These are phyloP conservation scores for Arthrobotrys musiformis DNA, from an alignment of 2,329 filamentous ascomycete genomes.

Conservation along the genomic window DNA sequence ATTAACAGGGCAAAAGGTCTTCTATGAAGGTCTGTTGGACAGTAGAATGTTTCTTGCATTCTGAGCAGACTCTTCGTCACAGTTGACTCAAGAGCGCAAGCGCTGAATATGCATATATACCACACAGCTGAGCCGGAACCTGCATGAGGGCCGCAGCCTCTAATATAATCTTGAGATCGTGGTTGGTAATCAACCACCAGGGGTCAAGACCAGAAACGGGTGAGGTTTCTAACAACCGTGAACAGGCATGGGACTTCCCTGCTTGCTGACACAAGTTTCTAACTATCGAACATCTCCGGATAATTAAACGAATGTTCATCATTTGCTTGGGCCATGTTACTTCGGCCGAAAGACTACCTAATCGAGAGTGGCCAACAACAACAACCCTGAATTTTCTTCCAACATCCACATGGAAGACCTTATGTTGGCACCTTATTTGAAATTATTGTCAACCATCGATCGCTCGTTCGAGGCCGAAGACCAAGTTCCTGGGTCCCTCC, in stretches of 20 bases:
- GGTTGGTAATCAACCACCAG: conserved; percentile 11
- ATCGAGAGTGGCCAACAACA: neutral
- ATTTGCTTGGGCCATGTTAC: neutral
- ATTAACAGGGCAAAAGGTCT: no score
- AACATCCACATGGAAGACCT: neutral
- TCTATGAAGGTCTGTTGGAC: no score
- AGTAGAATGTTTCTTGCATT: no score
- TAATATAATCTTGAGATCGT: neutral
- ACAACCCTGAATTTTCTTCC: neutral
- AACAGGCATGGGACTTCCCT: conserved; percentile 29
- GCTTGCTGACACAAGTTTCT: conserved; percentile 17
- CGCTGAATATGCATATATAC: conserved; percentile 15
- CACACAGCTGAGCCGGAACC: neutral
- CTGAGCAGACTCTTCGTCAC: no score
- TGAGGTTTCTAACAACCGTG: neutral
- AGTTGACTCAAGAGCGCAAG: no score
- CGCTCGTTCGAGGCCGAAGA: no score
- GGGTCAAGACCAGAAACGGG: conserved; percentile 25
- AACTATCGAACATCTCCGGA: conserved; percentile 10
- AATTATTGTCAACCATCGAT: neutral
- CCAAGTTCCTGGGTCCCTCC: neutral
- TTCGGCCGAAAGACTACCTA: conserved; percentile 4
- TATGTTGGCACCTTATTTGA: neutral
- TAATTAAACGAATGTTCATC: neutral
- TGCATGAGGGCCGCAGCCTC: neutral